phyloP scores from a whole-genome alignment of 176 grass and related monocot species.

The Eleusine indica region DNA sequence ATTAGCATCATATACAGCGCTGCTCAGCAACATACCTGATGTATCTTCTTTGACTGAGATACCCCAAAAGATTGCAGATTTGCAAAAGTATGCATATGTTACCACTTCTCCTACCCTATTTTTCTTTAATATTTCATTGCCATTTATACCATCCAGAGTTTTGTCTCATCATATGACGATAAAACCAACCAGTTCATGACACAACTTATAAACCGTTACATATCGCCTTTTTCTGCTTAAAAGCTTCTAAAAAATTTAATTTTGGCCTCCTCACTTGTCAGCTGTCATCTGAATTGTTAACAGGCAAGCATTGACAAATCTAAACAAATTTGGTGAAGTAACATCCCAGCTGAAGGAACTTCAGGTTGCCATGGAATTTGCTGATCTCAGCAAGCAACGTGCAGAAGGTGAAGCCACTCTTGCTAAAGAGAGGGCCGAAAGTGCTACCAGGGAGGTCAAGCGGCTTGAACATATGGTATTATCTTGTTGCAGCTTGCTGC shows the following conservation, averaged over 20 bases:
- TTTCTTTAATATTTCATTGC: constrained; percentile 19
- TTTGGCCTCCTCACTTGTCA: not conserved
- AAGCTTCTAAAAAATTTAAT: not conserved
- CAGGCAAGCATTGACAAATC: constrained; percentile 79
- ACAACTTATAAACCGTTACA: constrained; percentile 19
- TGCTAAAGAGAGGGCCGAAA: constrained; percentile 76
- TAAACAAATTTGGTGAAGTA: constrained; percentile 81
- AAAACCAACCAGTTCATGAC: not conserved
- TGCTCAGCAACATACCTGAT: constrained; percentile 87
- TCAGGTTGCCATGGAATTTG: constrained; percentile 69
- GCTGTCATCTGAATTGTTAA: constrained; percentile 46
- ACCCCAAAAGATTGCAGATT: constrained; percentile 78
- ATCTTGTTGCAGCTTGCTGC: constrained; percentile 19
- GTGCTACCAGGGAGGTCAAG: constrained; percentile 63
- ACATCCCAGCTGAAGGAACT: constrained; percentile 79
- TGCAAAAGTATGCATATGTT: constrained; percentile 61
- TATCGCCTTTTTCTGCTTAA: not conserved
- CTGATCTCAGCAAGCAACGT: constrained; percentile 72
- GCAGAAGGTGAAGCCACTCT: constrained; percentile 78
- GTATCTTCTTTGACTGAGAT: constrained; percentile 75
- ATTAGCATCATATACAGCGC: constrained; percentile 68
- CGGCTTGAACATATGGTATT: constrained; percentile 83
- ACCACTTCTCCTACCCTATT: constrained; percentile 7
- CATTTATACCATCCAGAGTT: constrained; percentile 4
- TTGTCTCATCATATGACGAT: constrained; percentile 11